These are phyloP conservation scores for Trichocomaceae sp. DNA, from an alignment of 2,329 filamentous ascomycete genomes.

Conservation along the genomic window DNA sequence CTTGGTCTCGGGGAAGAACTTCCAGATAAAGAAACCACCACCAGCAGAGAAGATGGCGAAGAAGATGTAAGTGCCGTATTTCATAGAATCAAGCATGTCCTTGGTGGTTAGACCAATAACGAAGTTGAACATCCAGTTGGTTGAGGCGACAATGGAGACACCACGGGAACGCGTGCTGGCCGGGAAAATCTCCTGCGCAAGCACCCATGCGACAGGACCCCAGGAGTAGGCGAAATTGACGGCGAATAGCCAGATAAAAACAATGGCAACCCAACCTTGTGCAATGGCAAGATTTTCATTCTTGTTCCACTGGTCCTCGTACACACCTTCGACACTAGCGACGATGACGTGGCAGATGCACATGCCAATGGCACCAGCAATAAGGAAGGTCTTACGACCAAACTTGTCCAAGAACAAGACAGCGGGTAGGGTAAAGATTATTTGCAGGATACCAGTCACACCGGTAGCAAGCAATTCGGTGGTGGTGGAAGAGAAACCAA, in stretches of 20 bases:
- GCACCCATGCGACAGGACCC: slow-evolving; percentile 44
- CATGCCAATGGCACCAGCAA: slow-evolving; percentile 58
- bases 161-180: slow-evolving; percentile 33
- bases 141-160: slow-evolving; percentile 29
- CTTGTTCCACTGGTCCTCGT: slow-evolving; percentile 51
- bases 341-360: slow-evolving; percentile 65
- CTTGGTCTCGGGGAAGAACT: slow-evolving; percentile 19
- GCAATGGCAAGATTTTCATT: slow-evolving; percentile 36
- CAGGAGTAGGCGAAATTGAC: slow-evolving; percentile 34
- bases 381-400: slow-evolving; percentile 32
- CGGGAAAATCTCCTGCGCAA: slow-evolving; percentile 41
- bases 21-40: slow-evolving; percentile 17
- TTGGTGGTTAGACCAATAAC: slow-evolving; percentile 30
- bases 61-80: slow-evolving; percentile 35
- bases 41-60: slow-evolving; percentile 22
- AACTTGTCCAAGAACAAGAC: slow-evolving; percentile 34
- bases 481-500: slow-evolving; percentile 22
- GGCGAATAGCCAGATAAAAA: slow-evolving; percentile 56
- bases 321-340: slow-evolving; percentile 42
- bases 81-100: slow-evolving; percentile 27
- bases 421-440: slow-evolving; percentile 32
- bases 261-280: slow-evolving; percentile 62
- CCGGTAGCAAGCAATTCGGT: slow-evolving; percentile 23
- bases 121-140: slow-evolving; percentile 37
- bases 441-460: slow-evolving; percentile 28